These are phyloP conservation scores for Kwoniella sp. DNA, from an alignment of 768 basidiomycete species.

Conservation along the genomic window DNA sequence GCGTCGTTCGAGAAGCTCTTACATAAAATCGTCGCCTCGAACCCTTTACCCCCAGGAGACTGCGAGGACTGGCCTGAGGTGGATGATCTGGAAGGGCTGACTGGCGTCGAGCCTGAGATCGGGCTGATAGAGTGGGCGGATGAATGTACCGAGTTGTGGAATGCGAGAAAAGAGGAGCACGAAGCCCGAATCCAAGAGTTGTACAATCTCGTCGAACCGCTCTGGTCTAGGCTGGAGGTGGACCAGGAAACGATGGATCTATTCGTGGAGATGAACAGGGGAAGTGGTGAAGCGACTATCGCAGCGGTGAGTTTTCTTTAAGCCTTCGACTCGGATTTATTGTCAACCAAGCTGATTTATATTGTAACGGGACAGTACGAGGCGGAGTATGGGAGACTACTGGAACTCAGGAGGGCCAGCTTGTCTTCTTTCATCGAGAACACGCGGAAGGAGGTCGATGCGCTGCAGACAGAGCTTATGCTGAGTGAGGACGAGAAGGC, in stretches of 20 bases:
- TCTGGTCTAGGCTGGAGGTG: conserved; percentile 87
- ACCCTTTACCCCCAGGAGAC: conserved; percentile 21
- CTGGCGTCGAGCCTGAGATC: conserved; percentile 75
- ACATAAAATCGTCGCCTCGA: conserved; percentile 62
- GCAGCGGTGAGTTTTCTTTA: conserved; percentile 60
- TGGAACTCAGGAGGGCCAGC: conserved; percentile 80
- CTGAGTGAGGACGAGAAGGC: conserved; percentile 77
- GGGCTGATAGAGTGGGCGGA: conserved; percentile 75
- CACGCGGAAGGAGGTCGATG: conserved; percentile 76
- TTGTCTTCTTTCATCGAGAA: conserved; percentile 82
- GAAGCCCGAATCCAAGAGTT: conserved; percentile 86
- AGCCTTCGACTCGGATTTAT: neutral
- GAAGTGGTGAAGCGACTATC: conserved; percentile 75
- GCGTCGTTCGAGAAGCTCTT: conserved; percentile 62
- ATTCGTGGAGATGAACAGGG: conserved; percentile 84
- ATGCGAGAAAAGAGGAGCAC: conserved; percentile 71
- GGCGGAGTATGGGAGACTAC: conserved; percentile 84
- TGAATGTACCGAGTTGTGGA: conserved; percentile 62
- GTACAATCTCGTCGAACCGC: conserved; percentile 87
- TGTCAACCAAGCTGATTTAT: conserved; percentile 16
- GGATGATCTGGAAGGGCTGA: conserved; percentile 62
- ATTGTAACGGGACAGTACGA: conserved; percentile 63
- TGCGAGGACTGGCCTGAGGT: conserved; percentile 19
- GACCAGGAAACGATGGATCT: conserved; percentile 78
- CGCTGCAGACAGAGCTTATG: conserved; percentile 84